Evolutionary conservation across 2,329 filamentous ascomycete species (phyloP).

Genomic region (Aspergillus costaricaensis): DNA sequence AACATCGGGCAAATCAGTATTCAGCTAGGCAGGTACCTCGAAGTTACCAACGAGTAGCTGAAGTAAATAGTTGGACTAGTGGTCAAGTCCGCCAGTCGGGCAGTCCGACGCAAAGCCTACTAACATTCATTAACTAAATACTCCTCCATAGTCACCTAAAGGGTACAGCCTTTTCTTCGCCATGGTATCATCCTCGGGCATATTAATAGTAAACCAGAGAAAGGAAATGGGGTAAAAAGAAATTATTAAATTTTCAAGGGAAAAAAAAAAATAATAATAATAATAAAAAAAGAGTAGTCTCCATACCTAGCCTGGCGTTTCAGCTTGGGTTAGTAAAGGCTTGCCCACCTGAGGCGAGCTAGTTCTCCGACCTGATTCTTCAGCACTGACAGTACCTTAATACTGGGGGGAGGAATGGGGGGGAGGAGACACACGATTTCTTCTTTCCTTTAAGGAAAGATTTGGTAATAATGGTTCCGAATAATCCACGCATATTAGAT

Average conservation of each 20-base stretch:
- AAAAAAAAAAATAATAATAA: too few relatives aligned
- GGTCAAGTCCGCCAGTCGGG: not conserved
- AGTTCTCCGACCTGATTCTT: slow-evolving; percentile 16
- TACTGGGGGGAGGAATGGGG: not conserved
- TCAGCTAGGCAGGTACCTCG: not conserved
- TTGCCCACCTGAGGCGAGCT: slow-evolving; percentile 10
- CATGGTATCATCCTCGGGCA: not conserved
- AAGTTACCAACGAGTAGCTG: not conserved
- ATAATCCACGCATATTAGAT: slow-evolving; percentile 7
- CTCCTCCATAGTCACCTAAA: not conserved
- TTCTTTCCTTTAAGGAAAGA: not conserved
- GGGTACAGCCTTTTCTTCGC: too few relatives aligned
- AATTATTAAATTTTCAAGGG: too few relatives aligned
- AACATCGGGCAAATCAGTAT: not conserved
- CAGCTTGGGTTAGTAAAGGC: slow-evolving; percentile 13
- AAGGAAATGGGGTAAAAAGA: too few relatives aligned
- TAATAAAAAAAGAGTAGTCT: too few relatives aligned
- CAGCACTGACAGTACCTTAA: slow-evolving; percentile 13
- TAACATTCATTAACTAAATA: not conserved
- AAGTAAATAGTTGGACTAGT: not conserved
- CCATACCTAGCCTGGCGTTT: slow-evolving; percentile 11
- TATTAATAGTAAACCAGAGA: slow-evolving; percentile 9
- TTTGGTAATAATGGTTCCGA: slow-evolving; percentile 7
- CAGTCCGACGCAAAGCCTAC: not conserved
- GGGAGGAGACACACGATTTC: not conserved